phyloP scores from a whole-genome alignment of 768 basidiomycete species.

The Mycena vulgaris region DNA sequence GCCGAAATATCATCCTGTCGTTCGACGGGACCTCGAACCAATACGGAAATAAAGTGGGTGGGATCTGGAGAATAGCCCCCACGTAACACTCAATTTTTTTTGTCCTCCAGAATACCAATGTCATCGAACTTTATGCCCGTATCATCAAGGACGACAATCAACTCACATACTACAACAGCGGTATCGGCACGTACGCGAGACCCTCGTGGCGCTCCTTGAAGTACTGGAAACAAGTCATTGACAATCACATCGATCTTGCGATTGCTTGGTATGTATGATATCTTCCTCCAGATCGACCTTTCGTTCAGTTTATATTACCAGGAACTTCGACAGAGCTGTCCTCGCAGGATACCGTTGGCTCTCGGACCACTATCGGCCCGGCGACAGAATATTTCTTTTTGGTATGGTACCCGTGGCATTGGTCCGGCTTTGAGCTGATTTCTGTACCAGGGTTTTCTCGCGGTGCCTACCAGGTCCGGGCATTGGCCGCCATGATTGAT shows the following conservation, averaged over 20 bases:
- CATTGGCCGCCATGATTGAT: constrained; percentile 61
- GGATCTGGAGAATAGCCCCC: not conserved
- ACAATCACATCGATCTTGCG: constrained; percentile 37
- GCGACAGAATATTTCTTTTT: constrained; percentile 47
- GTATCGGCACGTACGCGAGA: constrained; percentile 48
- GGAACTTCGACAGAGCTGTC: constrained; percentile 45
- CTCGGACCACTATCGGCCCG: constrained; percentile 54
- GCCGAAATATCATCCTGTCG: too few species aligned
- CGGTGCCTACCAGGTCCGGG: constrained; percentile 63
- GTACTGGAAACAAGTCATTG: constrained; percentile 34
- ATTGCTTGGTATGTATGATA: constrained; percentile 40
- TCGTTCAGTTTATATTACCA: too few species aligned
- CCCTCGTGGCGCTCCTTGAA: constrained; percentile 36
- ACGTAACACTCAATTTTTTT: not conserved
- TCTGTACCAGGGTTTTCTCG: too few species aligned
- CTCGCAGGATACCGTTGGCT: constrained; percentile 60
- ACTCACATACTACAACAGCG: constrained; percentile 51
- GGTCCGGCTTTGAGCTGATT: too few species aligned
- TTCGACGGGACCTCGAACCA: constrained; percentile 51
- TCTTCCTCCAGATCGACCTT: too few species aligned
- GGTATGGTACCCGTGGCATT: too few species aligned
- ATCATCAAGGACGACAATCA: constrained; percentile 43
- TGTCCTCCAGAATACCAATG: constrained; percentile 48
- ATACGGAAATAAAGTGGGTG: constrained; percentile 40
- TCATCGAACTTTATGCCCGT: constrained; percentile 46